Base-by-base conservation (phyloP, 495 filamentous ascomycete species). In the Thozetella sp. region DNA sequence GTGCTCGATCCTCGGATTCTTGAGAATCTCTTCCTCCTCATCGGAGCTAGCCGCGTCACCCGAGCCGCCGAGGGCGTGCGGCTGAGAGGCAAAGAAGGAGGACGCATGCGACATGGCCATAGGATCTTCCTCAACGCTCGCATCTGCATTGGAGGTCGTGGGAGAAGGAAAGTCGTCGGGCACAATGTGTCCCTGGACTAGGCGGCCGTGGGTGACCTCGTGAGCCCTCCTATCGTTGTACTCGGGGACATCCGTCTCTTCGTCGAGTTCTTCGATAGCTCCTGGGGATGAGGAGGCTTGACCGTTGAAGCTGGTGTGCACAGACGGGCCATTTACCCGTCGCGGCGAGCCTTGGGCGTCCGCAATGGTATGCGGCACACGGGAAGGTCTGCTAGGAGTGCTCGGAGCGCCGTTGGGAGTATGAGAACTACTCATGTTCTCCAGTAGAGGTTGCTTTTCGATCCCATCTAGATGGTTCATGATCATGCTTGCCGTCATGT, bases 141-240 rank as follows among this genome's bases (percentile, higher is more conserved):
- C 71, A 58, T 73, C 76, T 17, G 74, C 74, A 3, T 86, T 84
- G 10, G 93, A 96, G 6, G 85, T 79, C 22, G 83, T 75, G 15
- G 90, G 87, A 10, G 90, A 92, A n/a, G 88, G 89, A 66, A 92
- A 92, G 69, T 97, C 89, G 73, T 99, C 95, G 54, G 96, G 89
- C 15, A 99, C 96, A 66, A 99, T 90, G 67, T 98, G 95, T 19
- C 95, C 95, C 61, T 97, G 93, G n/a, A 97, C 84, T 30, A 99
- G 80, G 27, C 95, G 86, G 27, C 92, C 96, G 43, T 93, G 94
- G 46, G 93, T 93, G 40, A 99, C 93, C 71, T 98, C 92, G 43
- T 86, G 84, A 24, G 92, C 94, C 48, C 92, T 87, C 70, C 91
- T 84, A 70, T 99, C 95, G 17, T 88, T 92, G 66, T 92, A 96